These are phyloP conservation scores for Penicillium salamii DNA, from an alignment of 495 filamentous ascomycete species.

Conservation along the genomic window DNA sequence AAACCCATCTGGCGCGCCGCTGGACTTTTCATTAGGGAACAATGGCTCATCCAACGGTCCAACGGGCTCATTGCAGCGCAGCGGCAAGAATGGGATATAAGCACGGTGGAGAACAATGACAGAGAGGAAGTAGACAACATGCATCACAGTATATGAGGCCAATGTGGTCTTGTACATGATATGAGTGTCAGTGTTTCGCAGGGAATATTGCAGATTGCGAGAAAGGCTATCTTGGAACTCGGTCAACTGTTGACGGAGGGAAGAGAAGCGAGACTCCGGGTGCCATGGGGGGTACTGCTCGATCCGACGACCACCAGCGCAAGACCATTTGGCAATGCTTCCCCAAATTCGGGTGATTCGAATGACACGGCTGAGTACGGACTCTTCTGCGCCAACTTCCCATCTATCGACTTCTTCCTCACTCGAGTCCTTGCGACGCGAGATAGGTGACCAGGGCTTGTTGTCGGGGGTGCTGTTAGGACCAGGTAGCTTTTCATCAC, in stretches of 20 bases:
- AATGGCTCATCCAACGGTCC: conserved; percentile 73
- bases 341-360: conserved; percentile 78
- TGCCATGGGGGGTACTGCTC: conserved; percentile 64
- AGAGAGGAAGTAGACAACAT: conserved; percentile 74
- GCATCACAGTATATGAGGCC: conserved; percentile 72
- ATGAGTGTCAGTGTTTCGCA: conserved; percentile 75
- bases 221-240: conserved; percentile 68
- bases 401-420: conserved; percentile 62
- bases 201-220: conserved; percentile 65
- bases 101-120: conserved; percentile 77
- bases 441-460: conserved; percentile 45
- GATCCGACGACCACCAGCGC: conserved; percentile 63
- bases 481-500: conserved; percentile 35
- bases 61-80: conserved; percentile 62
- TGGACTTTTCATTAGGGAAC: conserved; percentile 53
- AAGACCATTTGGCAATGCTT: conserved; percentile 71
- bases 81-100: conserved; percentile 78
- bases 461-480: conserved; percentile 32
- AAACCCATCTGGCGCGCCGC: conserved; percentile 53
- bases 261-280: conserved; percentile 57
- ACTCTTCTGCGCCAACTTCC: conserved; percentile 61
- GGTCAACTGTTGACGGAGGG: conserved; percentile 57
- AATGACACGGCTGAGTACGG: conserved; percentile 72
- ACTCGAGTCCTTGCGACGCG: conserved; percentile 62
- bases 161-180: conserved; percentile 69